These are phyloP conservation scores for Colletotrichum euphorbiae DNA, from an alignment of 2,329 filamentous ascomycete genomes.

Conservation along the genomic window DNA sequence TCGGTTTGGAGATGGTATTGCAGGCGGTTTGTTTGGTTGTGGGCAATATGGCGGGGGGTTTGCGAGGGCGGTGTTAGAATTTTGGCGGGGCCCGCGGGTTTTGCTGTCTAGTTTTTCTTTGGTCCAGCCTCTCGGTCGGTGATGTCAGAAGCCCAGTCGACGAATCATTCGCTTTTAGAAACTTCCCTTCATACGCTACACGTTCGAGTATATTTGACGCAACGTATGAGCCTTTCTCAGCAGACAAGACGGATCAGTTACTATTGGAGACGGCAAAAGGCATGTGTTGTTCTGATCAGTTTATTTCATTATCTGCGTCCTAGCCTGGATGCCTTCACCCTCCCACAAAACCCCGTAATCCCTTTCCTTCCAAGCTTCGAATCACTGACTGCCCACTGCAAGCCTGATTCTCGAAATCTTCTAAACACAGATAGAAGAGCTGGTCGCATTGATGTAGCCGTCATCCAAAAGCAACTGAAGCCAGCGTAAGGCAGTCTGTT, in stretches of 20 bases:
- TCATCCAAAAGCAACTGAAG: slow-evolving; percentile 25
- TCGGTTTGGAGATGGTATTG: slow-evolving; percentile 10
- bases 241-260: too few relatives aligned
- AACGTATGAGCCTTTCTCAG: too few relatives aligned
- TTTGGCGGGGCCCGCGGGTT: slow-evolving; percentile 44
- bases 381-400: slow-evolving; percentile 23
- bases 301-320: slow-evolving; percentile 15
- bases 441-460: slow-evolving; percentile 9
- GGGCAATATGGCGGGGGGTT: slow-evolving; percentile 35
- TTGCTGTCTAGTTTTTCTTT: slow-evolving; percentile 16
- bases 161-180: neutral
- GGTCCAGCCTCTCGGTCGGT: slow-evolving; percentile 1
- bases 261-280: too few relatives aligned
- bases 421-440: slow-evolving; percentile 4
- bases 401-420: neutral
- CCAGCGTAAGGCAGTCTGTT: slow-evolving; percentile 6
- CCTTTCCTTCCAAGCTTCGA: neutral
- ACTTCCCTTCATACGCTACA: too few relatives aligned
- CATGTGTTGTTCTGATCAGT: neutral
- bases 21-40: slow-evolving; percentile 7
- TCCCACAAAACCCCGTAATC: neutral
- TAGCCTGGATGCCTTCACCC: slow-evolving; percentile 4
- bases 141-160: slow-evolving; percentile 8
- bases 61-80: slow-evolving; percentile 51
- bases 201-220: too few relatives aligned